phyloP scores from a whole-genome alignment of 1,284 basidiomycete genomes.

The Rhodotorula mucilaginosa region DNA sequence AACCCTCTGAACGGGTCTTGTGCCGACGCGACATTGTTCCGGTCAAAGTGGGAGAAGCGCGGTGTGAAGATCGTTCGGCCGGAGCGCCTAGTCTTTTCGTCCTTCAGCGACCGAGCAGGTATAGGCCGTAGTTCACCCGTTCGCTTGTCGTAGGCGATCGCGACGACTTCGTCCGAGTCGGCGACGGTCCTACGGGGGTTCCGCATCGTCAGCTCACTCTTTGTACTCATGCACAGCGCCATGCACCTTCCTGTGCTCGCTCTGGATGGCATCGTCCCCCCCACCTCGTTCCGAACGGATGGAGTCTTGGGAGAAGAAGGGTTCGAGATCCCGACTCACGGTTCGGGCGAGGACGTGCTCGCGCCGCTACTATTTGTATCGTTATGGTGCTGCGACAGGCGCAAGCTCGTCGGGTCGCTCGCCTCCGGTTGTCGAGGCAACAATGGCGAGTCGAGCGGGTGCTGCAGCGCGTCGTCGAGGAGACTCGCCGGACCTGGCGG shows the following conservation, averaged over 20 bases:
- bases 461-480: slow-evolving; percentile 3
- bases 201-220: not conserved
- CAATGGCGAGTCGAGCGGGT: not conserved
- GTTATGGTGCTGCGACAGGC: not conserved
- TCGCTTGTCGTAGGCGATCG: slow-evolving; percentile 7
- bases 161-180: slow-evolving; percentile 4
- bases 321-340: too few relatives aligned
- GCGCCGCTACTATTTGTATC: too few relatives aligned
- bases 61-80: slow-evolving; percentile 65
- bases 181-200: slow-evolving; percentile 19
- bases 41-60: slow-evolving; percentile 78
- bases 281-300: too few relatives aligned
- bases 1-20: slow-evolving; percentile 89
- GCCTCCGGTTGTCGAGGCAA: too few relatives aligned
- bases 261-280: too few relatives aligned
- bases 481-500: slow-evolving; percentile 4
- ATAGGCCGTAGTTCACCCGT: slow-evolving; percentile 26
- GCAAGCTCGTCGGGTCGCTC: not conserved
- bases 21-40: slow-evolving; percentile 66
- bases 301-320: too few relatives aligned
- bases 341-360: too few relatives aligned
- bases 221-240: not conserved
- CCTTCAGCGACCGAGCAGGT: slow-evolving; percentile 7
- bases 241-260: not conserved
- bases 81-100: slow-evolving; percentile 16